phyloP scores from a whole-genome alignment of 2,329 filamentous ascomycete species.

The Arthrobotrys entomopaga region DNA sequence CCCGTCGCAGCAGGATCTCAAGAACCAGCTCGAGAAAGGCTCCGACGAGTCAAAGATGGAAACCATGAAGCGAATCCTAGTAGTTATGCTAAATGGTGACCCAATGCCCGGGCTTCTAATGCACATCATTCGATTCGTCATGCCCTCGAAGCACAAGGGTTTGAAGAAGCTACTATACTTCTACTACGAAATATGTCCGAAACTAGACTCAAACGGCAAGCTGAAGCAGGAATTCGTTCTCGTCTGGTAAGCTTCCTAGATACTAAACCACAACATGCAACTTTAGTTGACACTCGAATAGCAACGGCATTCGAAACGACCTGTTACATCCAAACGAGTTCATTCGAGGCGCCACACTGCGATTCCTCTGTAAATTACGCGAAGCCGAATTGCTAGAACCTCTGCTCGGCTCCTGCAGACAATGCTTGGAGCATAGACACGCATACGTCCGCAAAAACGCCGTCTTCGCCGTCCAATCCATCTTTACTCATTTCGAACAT shows the following conservation, averaged over 20 bases:
- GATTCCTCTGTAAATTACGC: slow-evolving; percentile 94
- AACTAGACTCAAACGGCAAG: slow-evolving; percentile 90
- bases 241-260: slow-evolving; percentile 76
- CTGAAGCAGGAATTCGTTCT: slow-evolving; percentile 99
- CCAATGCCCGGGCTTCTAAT: slow-evolving; percentile 94
- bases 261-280: slow-evolving; percentile 8
- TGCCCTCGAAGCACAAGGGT: slow-evolving; percentile 96
- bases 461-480: slow-evolving; percentile 91
- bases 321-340: slow-evolving; percentile 98
- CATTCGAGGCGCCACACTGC: slow-evolving; percentile 95
- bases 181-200: slow-evolving; percentile 99
- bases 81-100: slow-evolving; percentile 97
- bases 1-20: slow-evolving; percentile 88
- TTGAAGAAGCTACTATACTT: slow-evolving; percentile 99
- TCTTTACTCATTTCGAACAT: slow-evolving; percentile 87
- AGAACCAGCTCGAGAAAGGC: slow-evolving; percentile 91
- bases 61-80: slow-evolving; percentile 95
- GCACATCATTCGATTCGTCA: slow-evolving; percentile 99
- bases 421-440: slow-evolving; percentile 93
- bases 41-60: slow-evolving; percentile 92
- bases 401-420: slow-evolving; percentile 87
- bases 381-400: slow-evolving; percentile 97
- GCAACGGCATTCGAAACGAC: slow-evolving; percentile 97
- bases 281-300: slow-evolving; percentile 62
- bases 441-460: slow-evolving; percentile 98